A percentile compares a stretch with the other conserved stretches of the same genome.
Evolutionary conservation across 78 protist genomes (phyloP).

Genomic region (Protostelium mycophagum): DNA sequence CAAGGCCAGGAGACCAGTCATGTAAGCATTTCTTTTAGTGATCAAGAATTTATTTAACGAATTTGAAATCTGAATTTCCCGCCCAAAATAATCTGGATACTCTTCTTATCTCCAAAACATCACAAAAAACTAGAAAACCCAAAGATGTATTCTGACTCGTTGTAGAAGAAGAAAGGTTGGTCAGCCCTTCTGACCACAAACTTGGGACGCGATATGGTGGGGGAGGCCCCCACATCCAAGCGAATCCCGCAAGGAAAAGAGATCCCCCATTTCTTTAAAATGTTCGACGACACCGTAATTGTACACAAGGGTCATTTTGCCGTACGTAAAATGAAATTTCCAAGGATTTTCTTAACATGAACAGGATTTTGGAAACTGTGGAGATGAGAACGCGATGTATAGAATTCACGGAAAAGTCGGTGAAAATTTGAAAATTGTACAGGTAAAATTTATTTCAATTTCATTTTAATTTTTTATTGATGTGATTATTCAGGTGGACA

Average conservation of each 20-base stretch:
- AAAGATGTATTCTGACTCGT: too few relatives aligned
- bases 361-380: background rate
- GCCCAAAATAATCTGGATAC: too few relatives aligned
- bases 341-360: background rate
- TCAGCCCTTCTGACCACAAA: background rate
- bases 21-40: background rate
- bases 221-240: background rate
- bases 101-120: too few relatives aligned
- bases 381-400: background rate
- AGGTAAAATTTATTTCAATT: background rate
- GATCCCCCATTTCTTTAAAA: background rate
- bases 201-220: background rate
- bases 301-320: background rate
- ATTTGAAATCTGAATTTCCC: too few relatives aligned
- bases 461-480: too few relatives aligned
- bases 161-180: background rate
- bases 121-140: too few relatives aligned
- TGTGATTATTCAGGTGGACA: too few relatives aligned
- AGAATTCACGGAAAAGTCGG: background rate
- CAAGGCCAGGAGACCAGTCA: background rate
- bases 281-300: background rate
- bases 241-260: background rate
- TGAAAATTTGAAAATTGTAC: background rate
- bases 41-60: too few relatives aligned
- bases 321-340: background rate